Percentiles rank a stretch among this genome's conserved stretches.
These are phyloP conservation scores for Neohortaea acidophila DNA, from an alignment of 495 filamentous ascomycete species.

Conservation along the genomic window DNA sequence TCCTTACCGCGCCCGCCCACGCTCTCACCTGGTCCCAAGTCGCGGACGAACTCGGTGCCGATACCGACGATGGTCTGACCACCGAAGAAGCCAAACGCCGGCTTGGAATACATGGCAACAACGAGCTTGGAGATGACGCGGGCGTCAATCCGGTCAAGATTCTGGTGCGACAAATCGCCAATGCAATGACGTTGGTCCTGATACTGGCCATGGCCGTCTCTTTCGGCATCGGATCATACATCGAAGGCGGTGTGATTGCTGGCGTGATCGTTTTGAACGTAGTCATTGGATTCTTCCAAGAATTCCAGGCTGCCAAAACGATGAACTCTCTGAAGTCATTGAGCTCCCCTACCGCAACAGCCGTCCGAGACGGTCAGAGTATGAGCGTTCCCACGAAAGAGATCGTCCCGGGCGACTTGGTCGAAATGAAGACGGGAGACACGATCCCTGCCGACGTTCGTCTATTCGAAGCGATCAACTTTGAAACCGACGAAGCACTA, in stretches of 20 bases:
- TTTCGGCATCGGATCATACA: conserved; percentile 63
- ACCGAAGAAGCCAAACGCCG: conserved; percentile 39
- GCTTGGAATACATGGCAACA: conserved; percentile 42
- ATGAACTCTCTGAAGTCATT: conserved; percentile 67
- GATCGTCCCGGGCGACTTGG: conserved; percentile 68
- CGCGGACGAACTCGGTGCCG: conserved; percentile 41
- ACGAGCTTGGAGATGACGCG: conserved; percentile 43
- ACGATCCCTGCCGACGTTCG: conserved; percentile 56
- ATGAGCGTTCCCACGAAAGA: conserved; percentile 52
- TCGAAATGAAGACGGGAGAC: conserved; percentile 53
- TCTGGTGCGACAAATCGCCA: conserved; percentile 46
- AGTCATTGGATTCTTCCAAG: conserved; percentile 62
- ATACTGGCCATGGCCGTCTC: conserved; percentile 72
- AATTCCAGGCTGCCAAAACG: conserved; percentile 73
- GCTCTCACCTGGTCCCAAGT: conserved; percentile 40
- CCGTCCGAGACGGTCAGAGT: conserved; percentile 54
- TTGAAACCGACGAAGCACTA: conserved; percentile 58
- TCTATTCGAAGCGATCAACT: conserved; percentile 53
- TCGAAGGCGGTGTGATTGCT: conserved; percentile 71
- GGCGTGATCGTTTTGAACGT: conserved; percentile 74
- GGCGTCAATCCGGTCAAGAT: conserved; percentile 45
- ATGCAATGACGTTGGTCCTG: conserved; percentile 60
- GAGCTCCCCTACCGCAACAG: conserved; percentile 63
- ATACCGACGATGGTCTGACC: conserved; percentile 47
- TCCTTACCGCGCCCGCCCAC: conserved; percentile 51